A percentile compares a stretch with the other conserved stretches of the same genome.
Evolutionary conservation across 495 filamentous ascomycete genomes (phyloP).

Genomic region (Lentithecium fluviatile): DNA sequence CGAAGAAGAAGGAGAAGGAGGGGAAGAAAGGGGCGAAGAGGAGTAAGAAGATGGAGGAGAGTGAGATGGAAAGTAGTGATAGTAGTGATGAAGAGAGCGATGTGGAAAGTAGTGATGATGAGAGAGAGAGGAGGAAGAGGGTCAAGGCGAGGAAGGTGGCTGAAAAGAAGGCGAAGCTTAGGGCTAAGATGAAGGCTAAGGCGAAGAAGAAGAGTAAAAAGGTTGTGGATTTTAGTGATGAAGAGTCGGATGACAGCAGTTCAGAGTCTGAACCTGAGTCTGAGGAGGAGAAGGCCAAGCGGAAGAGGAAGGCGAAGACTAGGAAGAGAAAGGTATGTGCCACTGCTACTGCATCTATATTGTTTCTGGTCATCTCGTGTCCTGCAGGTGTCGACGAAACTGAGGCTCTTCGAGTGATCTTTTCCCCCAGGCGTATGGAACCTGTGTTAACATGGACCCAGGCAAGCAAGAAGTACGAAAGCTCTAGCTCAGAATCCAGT

Average conservation of each 20-base stretch:
- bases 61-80: conserved; percentile 3
- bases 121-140: conserved; percentile 13
- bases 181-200: conserved; percentile 23
- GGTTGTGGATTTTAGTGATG: conserved; percentile 7
- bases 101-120: conserved; percentile 1
- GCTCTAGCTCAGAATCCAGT: conserved; percentile 1
- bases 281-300: too few species aligned
- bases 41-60: conserved; percentile 26
- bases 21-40: conserved; percentile 40
- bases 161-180: conserved; percentile 36
- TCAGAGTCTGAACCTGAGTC: too few species aligned
- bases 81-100: conserved; percentile 5
- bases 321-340: too few species aligned
- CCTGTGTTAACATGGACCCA: not conserved
- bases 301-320: too few species aligned
- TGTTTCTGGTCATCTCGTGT: too few species aligned
- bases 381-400: too few species aligned
- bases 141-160: conserved; percentile 38
- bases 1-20: conserved; percentile 33
- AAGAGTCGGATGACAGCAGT: not conserved
- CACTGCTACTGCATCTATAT: too few species aligned
- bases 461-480: conserved; percentile 8
- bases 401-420: too few species aligned
- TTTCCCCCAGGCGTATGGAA: too few species aligned
- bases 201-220: conserved; percentile 27